Evolutionary conservation across 306 rosid genomes (phyloP), one percentile per base, ranked within the genome.

Genomic region (Vigna trinervia): DNA sequence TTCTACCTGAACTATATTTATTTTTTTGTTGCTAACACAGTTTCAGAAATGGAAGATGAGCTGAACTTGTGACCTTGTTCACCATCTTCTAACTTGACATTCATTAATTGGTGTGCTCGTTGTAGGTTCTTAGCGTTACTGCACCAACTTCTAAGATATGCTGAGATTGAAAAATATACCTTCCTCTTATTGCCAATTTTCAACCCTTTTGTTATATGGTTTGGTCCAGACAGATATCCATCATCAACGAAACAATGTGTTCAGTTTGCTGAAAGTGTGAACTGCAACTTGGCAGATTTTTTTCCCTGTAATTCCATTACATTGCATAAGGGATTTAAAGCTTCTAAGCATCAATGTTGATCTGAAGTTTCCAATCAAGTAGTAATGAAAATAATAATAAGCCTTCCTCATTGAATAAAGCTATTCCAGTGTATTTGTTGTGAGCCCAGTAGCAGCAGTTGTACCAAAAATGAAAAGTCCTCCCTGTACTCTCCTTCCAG

Each of bases 41-140:
- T 52, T 65, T 56, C 34, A 23, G 71, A 12, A 51, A 57, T 50
- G 19, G 64, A 65, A 74, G 78, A 52, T 57, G 51, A 69, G 14
- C 68, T 23, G 5, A 36, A 60, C 28, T 63, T 61, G 59, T 71
- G 15, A 64, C 8, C 46, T 41, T 62, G 48, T 38, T n/a, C 12
- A 60, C 52, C 68, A 46, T 22, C 63, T 70, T 46, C 7, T 38
- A 5, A 51, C 14, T 38, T 51, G 30, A 11, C 8, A 56, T 39
- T 39, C 45, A 8, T 47, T 39, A 8, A n/a, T 58, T 79, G 43
- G 22, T 66, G 10, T 66, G 12, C 4, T 10, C 43, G 0, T 39
- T 39, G 11, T 41, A 41, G 46, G 46, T 10, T 43, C 12, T 41
- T 41, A 41, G 46, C 12, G 12, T 8, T 41, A 41, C 46, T 9